A percentile compares a stretch with the other conserved stretches of the same genome.
These are phyloP conservation scores for Wickerhamiella parazyma DNA, from an alignment of 805 yeast species.

Conservation along the genomic window DNA sequence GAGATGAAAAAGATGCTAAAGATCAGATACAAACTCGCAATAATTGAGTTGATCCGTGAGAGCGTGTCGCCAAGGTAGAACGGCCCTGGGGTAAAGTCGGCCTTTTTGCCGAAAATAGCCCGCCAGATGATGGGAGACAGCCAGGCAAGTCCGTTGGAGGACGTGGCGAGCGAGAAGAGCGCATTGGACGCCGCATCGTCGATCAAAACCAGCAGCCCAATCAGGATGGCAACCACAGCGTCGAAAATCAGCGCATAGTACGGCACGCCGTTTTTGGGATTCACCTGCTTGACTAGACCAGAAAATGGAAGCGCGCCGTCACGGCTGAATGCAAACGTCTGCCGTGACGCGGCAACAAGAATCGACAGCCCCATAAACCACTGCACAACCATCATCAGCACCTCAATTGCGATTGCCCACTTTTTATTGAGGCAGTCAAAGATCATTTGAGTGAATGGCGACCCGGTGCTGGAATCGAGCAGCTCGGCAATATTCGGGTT, in stretches of 20 bases:
- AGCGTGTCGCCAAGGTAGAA: conserved; percentile 43
- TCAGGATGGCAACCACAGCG: conserved; percentile 33
- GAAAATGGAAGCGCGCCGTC: conserved; percentile 63
- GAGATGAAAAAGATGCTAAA: conserved; percentile 40
- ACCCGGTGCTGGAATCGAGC: conserved; percentile 37
- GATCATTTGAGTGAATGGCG: conserved; percentile 53
- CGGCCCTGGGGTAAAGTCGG: conserved; percentile 48
- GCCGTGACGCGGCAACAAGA: conserved; percentile 53
- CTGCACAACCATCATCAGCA: conserved; percentile 44
- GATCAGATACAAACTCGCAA: conserved; percentile 36
- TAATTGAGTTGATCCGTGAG: conserved; percentile 34
- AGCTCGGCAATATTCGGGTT: conserved; percentile 32
- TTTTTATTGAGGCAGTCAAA: conserved; percentile 47
- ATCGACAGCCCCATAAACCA: conserved; percentile 54
- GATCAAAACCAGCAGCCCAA: conserved; percentile 48
- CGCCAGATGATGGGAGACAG: conserved; percentile 43
- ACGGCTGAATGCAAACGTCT: conserved; percentile 63
- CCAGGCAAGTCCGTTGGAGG: conserved; percentile 55
- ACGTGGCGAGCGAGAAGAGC: conserved; percentile 49
- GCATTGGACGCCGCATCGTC: conserved; percentile 51
- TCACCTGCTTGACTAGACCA: conserved; percentile 40
- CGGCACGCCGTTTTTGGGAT: conserved; percentile 45
- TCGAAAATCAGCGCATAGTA: conserved; percentile 47
- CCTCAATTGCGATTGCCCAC: conserved; percentile 54
- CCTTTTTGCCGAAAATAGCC: conserved; percentile 30